Base-by-base conservation (phyloP, 2,329 filamentous ascomycete genomes). In the Ophiosphaerella korrae region DNA sequence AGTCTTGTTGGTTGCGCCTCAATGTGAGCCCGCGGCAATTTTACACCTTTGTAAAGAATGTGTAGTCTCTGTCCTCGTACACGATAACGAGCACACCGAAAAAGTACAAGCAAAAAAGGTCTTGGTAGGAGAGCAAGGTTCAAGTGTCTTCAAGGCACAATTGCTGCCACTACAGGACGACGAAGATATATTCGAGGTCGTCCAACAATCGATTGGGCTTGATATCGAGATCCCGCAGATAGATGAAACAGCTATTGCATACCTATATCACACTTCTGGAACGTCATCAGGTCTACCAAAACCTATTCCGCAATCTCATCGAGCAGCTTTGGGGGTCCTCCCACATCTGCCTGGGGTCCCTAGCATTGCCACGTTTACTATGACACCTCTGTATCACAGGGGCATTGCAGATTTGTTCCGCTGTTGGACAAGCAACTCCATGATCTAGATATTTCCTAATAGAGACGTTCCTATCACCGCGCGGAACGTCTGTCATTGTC, bases 301-400 rank as follows among this genome's bases (percentile, higher is more conserved):
- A 51, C 82, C 83, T 0, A 86, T 88, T 1, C 77, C 79, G 0
- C 84, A 88, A 51, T 78, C 75, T 1, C 83, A 87, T 60, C 75
- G 75, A 39, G 82, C 76, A 9, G 82, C 80, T 3, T 77, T 84
- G 3, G 80, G 80, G 2, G 81, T 82, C 0, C 73, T 87, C 0
- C 83, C 84, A 7, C 68, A 68, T 2, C 77, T 86, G 12, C 62
- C 61, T 8, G 53, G 49, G 11, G 58, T 57, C 39, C 61, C 60
- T 1, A 7, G 55, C 62, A 63, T 72, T 2, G 80, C 83, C 0
- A 86, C 83, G 0, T 88, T 88, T 58, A 85, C 84, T 0, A 86
- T 84, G 0, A 88, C 85, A 2, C 85, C 86, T 0, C 74, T 88
- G 0, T 88, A 87, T 55, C 84, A 88, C 57, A 86, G 85, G 1